Percentiles rank a stretch among this genome's conserved stretches.
Conservation (phyloP, 305 asterid genomes). For the Solanum hybrid region DNA sequence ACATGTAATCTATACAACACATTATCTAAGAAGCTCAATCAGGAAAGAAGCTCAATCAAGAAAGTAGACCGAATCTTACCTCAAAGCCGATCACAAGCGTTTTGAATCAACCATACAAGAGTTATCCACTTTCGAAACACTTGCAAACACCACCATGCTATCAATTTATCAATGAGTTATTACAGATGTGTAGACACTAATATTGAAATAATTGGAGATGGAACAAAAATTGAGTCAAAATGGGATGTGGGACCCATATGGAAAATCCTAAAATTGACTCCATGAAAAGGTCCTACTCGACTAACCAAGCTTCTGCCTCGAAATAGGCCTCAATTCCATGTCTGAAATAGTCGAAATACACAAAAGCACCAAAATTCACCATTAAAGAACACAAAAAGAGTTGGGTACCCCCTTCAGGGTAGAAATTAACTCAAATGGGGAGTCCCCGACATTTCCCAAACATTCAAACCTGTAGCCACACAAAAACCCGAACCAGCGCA, state of each 20-base stretch:
- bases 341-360: too few species aligned
- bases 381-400: too few species aligned
- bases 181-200: not conserved
- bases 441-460: too few species aligned
- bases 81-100: too few species aligned
- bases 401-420: too few species aligned
- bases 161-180: not conserved
- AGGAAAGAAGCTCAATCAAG: not conserved
- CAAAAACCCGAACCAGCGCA: too few species aligned
- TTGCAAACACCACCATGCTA: not conserved
- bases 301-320: not conserved
- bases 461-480: too few species aligned
- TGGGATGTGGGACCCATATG: not conserved
- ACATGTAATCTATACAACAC: not conserved
- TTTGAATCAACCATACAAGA: not conserved
- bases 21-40: not conserved
- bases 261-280: not conserved
- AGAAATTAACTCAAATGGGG: too few species aligned
- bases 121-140: not conserved
- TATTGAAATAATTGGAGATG: not conserved
- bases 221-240: too few species aligned
- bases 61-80: too few species aligned
- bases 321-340: too few species aligned
- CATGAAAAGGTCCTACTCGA: not conserved
- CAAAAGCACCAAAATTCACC: too few species aligned